Evolutionary conservation across 768 basidiomycete species (phyloP).

Genomic region (Fomitopsis serialis): DNA sequence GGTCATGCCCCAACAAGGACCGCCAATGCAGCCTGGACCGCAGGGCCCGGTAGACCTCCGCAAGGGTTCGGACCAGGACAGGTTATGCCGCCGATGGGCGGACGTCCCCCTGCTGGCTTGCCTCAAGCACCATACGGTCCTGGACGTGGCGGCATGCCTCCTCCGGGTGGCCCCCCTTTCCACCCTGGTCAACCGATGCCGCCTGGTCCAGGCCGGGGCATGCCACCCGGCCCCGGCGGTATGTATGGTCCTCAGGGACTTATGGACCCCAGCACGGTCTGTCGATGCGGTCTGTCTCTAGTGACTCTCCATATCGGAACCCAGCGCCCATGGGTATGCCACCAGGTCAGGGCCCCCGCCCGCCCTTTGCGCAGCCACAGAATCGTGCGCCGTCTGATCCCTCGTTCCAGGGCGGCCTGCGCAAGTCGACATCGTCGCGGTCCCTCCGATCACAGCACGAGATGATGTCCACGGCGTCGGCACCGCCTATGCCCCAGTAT

Average conservation of each 20-base stretch:
- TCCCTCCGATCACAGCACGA: slow-evolving; percentile 51
- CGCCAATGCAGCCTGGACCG: not conserved
- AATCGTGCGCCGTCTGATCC: slow-evolving; percentile 21
- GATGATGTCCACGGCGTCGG: slow-evolving; percentile 24
- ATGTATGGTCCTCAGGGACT: slow-evolving; percentile 7
- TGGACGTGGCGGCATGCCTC: not conserved
- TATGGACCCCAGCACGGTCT: slow-evolving; percentile 4
- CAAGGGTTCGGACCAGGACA: slow-evolving; percentile 5
- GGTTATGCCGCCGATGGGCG: slow-evolving; percentile 11
- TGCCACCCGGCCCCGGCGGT: not conserved
- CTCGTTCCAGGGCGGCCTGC: slow-evolving; percentile 27
- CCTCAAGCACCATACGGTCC: not conserved
- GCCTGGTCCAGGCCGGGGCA: slow-evolving; percentile 5
- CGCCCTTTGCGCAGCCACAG: slow-evolving; percentile 7
- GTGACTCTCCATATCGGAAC: not conserved
- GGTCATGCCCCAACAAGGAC: slow-evolving; percentile 5
- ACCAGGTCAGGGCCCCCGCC: slow-evolving; percentile 4
- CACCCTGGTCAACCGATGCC: slow-evolving; percentile 3
- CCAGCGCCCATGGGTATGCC: not conserved
- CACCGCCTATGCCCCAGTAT: slow-evolving; percentile 34
- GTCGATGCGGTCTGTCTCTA: not conserved
- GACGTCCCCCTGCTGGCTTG: not conserved
- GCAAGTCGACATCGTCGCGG: slow-evolving; percentile 53
- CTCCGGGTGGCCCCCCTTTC: not conserved
- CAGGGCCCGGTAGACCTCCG: not conserved